Evolutionary conservation across 2,329 filamentous ascomycete species (phyloP).

Genomic region (Stachybotrys chartarum): DNA sequence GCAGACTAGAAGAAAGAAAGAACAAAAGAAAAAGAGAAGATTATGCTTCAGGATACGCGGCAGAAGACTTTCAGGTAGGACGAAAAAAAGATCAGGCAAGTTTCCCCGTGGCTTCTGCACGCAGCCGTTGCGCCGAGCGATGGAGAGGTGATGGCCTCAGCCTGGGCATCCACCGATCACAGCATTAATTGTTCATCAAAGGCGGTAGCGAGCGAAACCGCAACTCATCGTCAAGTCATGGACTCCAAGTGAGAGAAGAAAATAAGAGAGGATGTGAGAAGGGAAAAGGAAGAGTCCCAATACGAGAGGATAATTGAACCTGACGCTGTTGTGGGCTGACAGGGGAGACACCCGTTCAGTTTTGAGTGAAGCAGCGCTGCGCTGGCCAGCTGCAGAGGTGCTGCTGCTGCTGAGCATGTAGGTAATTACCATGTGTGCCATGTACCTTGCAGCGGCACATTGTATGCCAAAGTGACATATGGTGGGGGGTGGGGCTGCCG

Average conservation of each 20-base stretch:
- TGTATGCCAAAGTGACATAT: neutral
- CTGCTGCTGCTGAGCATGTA: neutral
- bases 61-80: neutral
- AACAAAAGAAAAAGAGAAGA: slow-evolving; percentile 8
- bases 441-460: neutral
- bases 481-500: neutral
- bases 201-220: neutral
- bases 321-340: too few relatives aligned
- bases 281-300: neutral
- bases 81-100: neutral
- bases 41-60: slow-evolving; percentile 1
- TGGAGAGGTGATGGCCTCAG: neutral
- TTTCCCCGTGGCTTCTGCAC: neutral
- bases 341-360: too few relatives aligned
- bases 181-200: neutral
- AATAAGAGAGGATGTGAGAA: neutral
- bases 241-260: neutral
- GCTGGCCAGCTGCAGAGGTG: neutral
- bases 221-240: neutral
- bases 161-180: neutral
- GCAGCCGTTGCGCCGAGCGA: neutral
- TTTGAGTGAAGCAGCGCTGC: too few relatives aligned
- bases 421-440: neutral
- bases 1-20: neutral
- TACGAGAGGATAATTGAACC: too few relatives aligned